phyloP scores from a whole-genome alignment of 2,329 filamentous ascomycete species.

The Pestalotiopsis sp. region DNA sequence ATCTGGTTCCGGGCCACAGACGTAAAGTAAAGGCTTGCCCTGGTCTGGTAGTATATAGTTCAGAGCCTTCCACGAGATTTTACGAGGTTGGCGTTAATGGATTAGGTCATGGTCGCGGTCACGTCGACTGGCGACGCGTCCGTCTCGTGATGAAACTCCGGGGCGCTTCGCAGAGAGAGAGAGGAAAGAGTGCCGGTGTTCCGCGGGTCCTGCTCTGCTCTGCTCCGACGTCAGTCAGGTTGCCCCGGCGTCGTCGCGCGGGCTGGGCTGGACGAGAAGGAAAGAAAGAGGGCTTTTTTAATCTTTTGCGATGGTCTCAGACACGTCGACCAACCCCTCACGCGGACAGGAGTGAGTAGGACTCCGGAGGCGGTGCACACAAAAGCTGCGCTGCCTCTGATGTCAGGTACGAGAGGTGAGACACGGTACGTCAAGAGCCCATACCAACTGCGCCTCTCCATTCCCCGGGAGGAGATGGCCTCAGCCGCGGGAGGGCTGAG shows the following conservation, averaged over 20 bases:
- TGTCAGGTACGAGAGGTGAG: neutral
- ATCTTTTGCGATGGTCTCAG: neutral
- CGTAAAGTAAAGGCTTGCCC: neutral
- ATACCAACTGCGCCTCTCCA: neutral
- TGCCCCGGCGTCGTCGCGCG: neutral
- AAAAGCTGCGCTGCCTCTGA: neutral
- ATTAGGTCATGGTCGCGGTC: neutral
- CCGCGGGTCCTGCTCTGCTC: neutral
- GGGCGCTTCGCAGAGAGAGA: neutral
- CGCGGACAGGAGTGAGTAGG: neutral
- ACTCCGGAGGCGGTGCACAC: neutral
- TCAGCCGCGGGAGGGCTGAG: neutral
- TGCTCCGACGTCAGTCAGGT: neutral
- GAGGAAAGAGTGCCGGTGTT: neutral
- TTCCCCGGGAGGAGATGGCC: neutral
- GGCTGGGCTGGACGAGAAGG: neutral
- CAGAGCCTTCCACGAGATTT: neutral
- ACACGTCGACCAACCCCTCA: slow-evolving; percentile 1
- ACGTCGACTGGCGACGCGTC: neutral
- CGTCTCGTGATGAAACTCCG: neutral
- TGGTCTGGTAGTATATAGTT: neutral
- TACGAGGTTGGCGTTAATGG: neutral
- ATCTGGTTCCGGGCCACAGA: too few relatives aligned
- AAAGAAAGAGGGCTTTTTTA: neutral
- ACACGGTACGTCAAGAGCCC: neutral